phyloP scores from a whole-genome alignment of 192 early-diverging fungal species.

The Diversispora eburnea region DNA sequence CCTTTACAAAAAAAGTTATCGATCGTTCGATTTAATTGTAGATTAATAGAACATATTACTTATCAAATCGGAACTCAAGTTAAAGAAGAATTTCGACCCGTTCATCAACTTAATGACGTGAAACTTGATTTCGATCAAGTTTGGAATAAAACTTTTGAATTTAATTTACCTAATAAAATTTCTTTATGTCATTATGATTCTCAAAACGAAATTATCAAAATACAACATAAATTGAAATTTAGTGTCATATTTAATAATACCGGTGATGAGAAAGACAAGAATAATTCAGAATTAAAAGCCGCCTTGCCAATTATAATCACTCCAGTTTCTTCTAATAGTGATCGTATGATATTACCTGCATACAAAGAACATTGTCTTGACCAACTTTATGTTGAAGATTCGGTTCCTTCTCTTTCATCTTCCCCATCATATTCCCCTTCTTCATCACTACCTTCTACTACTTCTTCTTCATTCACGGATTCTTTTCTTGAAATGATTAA shows the following conservation, averaged over 20 bases:
- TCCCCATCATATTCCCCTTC: too few relatives aligned
- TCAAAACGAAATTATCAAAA: slow-evolving; percentile 29
- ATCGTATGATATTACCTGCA: slow-evolving; percentile 1
- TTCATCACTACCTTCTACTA: not conserved
- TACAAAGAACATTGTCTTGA: slow-evolving; percentile 1
- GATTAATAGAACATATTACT: slow-evolving; percentile 55
- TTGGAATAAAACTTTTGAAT: slow-evolving; percentile 24
- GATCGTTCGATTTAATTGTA: slow-evolving; percentile 42
- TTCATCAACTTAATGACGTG: slow-evolving; percentile 7
- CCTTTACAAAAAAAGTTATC: slow-evolving; percentile 42
- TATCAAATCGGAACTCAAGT: slow-evolving; percentile 30
- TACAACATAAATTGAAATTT: slow-evolving; percentile 39
- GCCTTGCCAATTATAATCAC: slow-evolving; percentile 34
- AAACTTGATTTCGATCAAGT: not conserved
- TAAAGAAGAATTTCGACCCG: slow-evolving; percentile 6
- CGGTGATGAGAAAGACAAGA: slow-evolving; percentile 17
- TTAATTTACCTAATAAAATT: slow-evolving; percentile 17
- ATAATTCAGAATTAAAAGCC: slow-evolving; percentile 37
- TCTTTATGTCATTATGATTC: slow-evolving; percentile 32
- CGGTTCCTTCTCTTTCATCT: too few relatives aligned
- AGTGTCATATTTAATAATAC: not conserved
- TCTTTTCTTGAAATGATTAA: not conserved
- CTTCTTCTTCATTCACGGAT: not conserved
- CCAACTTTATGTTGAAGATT: not conserved
- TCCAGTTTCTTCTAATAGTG: not conserved